Conservation (phyloP, 352 stramenopile genomes). For the Phytopythium cucurbitacearum region DNA sequence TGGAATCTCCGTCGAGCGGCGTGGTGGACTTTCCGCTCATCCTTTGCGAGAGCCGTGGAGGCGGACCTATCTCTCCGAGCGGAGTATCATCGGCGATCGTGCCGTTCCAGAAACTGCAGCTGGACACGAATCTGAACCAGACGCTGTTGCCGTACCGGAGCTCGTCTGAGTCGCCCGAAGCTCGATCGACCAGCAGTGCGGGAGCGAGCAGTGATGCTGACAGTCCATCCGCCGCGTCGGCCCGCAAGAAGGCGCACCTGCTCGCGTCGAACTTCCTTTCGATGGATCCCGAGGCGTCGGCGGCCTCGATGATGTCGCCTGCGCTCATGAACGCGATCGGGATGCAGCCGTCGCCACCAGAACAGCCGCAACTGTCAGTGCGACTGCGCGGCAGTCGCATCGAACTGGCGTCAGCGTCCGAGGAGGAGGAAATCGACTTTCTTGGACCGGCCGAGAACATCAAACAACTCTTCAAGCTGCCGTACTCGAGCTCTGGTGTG, state of each 20-base stretch:
- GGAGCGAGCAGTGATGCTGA: conserved; percentile 5
- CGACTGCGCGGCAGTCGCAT: conserved; percentile 58
- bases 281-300: conserved; percentile 19
- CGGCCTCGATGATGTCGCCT: conserved; percentile 31
- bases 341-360: conserved; percentile 31
- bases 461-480: conserved; percentile 84
- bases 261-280: conserved; percentile 29
- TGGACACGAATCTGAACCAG: conserved; percentile 76
- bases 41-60: conserved; percentile 26
- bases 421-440: conserved; percentile 75
- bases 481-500: conserved; percentile 74
- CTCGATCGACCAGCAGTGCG: conserved; percentile 2
- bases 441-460: conserved; percentile 81
- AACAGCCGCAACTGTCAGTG: conserved; percentile 72
- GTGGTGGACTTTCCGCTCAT: conserved; percentile 56
- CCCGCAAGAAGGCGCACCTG: conserved; percentile 20
- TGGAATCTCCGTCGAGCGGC: conserved; percentile 8
- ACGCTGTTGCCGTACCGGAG: conserved; percentile 49
- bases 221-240: conserved; percentile 8
- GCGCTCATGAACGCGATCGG: conserved; percentile 71
- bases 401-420: conserved; percentile 59
- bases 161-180: conserved; percentile 5
- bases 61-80: not conserved
- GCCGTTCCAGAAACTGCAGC: conserved; percentile 76
- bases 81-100: conserved; percentile 50